Evolutionary conservation across 1,284 basidiomycete genomes (phyloP).

Genomic region (Ustilago cynodontis): DNA sequence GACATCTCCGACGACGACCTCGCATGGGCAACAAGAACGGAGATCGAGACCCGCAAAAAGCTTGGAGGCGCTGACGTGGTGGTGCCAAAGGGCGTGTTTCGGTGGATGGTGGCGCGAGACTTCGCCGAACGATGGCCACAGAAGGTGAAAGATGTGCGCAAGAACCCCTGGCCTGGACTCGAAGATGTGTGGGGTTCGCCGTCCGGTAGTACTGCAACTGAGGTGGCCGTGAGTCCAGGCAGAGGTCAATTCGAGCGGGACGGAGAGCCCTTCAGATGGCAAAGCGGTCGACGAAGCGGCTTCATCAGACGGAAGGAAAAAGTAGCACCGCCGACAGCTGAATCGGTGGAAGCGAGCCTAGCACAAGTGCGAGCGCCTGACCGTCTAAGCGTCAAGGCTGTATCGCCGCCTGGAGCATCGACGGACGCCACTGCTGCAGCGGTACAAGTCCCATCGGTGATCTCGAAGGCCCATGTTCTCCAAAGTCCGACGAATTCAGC

Average conservation of each 20-base stretch:
- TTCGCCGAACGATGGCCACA: conserved; percentile 39
- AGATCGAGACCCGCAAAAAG: conserved; percentile 27
- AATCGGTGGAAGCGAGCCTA: not conserved
- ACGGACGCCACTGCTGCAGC: not conserved
- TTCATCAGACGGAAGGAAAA: conserved; percentile 29
- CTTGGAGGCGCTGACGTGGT: conserved; percentile 22
- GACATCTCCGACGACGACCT: conserved; percentile 39
- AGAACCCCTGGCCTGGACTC: conserved; percentile 40
- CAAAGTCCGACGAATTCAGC: no score
- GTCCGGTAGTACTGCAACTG: conserved; percentile 1
- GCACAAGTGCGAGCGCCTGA: no score
- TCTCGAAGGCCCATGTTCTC: no score
- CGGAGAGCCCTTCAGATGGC: conserved; percentile 32
- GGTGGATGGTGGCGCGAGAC: conserved; percentile 44
- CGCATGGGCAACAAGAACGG: conserved; percentile 13
- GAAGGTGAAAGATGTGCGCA: conserved; percentile 28
- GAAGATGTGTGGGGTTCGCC: conserved; percentile 34
- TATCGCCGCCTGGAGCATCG: no score
- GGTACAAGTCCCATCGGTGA: no score
- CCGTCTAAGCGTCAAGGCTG: no score
- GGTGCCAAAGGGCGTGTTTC: conserved; percentile 32
- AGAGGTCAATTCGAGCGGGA: not conserved
- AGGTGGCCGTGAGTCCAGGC: not conserved
- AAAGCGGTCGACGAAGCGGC: conserved; percentile 32
- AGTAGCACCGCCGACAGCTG: no score